Base-by-base conservation (phyloP, 257 asterid genomes). In the Solanum chilense region DNA sequence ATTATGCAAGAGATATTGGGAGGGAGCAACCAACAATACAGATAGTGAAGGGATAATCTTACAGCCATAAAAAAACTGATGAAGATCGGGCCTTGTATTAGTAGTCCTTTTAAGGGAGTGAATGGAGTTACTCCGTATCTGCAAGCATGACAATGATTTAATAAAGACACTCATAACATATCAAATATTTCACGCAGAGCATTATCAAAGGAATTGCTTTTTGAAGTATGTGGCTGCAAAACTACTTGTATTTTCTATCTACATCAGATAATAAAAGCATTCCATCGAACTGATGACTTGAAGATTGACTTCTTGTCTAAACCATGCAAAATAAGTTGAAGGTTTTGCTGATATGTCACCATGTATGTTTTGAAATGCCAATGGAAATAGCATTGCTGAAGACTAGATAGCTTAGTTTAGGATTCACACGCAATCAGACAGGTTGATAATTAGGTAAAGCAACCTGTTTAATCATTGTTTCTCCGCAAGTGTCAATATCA, bases 51-150 rank as follows among this genome's bases (percentile, higher is more conserved):
- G 68, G 88, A 23, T 52, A 78, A 87, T 88, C 99, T 93, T 94
- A 97, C 99, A 12, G 99, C 99, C 87, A 97, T 89, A 92, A 95
- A 97, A 88, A 97, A 94, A 88, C 95, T 87, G 92, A 94, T 86
- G 83, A 97, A 95, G 87, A 97, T 31, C 64, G 99, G 99, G 73
- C 93, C 99, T 86, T 96, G 92, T 86, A 95, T 89, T n/a, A 97
- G 82, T 86, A 97, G 69, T 88, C 99, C 99, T 89, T 90, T 94
- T 85, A 96, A 37, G 82, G 99, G 98, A 87, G 99, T 93, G 85
- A 93, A 94, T 60, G 98, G 97, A 74, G 96, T 88, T 86, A 97
- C 99, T 69, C 98, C 97, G 87, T 95, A 86, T 85, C 99, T 97
- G 98, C 91, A 92, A 93, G 69, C 16, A 81, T 49, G 85, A 49